Evolutionary conservation across 305 asterid genomes (phyloP), one percentile per base, ranked within the genome.

Genomic region (Stenogyne calaminthoides): DNA sequence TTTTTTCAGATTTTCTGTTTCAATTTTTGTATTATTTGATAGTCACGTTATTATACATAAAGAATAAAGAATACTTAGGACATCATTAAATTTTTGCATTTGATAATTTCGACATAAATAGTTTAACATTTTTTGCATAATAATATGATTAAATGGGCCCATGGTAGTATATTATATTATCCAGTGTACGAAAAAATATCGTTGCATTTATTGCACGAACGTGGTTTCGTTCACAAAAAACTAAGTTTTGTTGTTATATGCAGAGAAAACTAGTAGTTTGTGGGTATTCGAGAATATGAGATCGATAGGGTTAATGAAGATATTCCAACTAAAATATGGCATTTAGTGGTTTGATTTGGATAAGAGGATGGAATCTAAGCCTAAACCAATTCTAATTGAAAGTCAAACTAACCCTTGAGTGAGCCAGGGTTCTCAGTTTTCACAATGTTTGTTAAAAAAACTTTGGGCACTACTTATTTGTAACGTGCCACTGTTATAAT

Each of bases 301-400:
- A 25, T 32, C n/a, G n/a, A n/a, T n/a, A n/a, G 6, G 58, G 67
- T 9, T n/a, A 22, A 20, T 73, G 27, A 59, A 37, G 60, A 40
- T 39, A 39, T 14, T 51, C 25, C 69, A 60, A 61, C 71, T 56
- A 52, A 42, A 9, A 8, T 8, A 46, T 55, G 72, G 27, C 65
- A 61, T 59, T 68, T 70, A 61, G 72, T 57, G n/a, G 44, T 63
- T 70, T 65, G 74, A 36, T 71, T 66, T 39, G 58, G 77, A 9
- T 32, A 18, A 36, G 39, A 16, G 70, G 51, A 20, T 9, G 15
- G 72, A 75, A 70, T 68, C 64, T 79, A 36, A 64, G 51, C 14
- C 16, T 22, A 66, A 74, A 32, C 56, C 4, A 76, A 56, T 20
- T n/a, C 46, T 42, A 15, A 10, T 32, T 44, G 60, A 3, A 44